These are phyloP conservation scores for Prosopis cineraria DNA, from an alignment of 306 rosid genomes.

Conservation along the genomic window DNA sequence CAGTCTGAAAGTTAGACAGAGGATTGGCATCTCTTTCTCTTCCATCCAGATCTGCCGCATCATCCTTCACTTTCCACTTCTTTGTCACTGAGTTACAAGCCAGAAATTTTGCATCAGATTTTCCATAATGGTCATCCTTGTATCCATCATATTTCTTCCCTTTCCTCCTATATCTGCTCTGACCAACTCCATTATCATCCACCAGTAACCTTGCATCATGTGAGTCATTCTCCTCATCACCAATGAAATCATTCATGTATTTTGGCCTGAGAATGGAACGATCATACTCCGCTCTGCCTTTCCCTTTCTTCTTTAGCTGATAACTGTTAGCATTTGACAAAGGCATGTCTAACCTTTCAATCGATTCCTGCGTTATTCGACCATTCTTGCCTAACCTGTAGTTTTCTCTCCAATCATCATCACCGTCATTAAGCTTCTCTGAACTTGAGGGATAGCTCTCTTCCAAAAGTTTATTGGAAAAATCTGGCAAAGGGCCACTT, in stretches of 20 bases:
- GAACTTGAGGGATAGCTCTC: conserved; percentile 49
- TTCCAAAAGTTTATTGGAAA: conserved; percentile 50
- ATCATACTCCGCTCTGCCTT: conserved; percentile 49
- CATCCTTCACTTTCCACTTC: conserved; percentile 75
- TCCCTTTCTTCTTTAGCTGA: conserved; percentile 60
- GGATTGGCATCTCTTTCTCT: conserved; percentile 56
- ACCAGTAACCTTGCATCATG: conserved; percentile 45
- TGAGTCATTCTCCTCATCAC: conserved; percentile 60
- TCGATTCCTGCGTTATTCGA: conserved; percentile 49
- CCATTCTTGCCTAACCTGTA: conserved; percentile 59
- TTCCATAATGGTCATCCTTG: conserved; percentile 50
- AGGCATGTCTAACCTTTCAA: conserved; percentile 52
- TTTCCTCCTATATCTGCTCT: conserved; percentile 54
- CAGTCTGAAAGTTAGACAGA: conserved; percentile 42
- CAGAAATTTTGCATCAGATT: conserved; percentile 66
- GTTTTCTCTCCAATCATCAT: conserved; percentile 49
- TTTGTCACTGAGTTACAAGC: conserved; percentile 64
- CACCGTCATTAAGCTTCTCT: conserved; percentile 56
- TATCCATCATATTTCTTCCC: conserved; percentile 51
- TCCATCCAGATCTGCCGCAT: conserved; percentile 41
- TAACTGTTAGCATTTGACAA: conserved; percentile 42
- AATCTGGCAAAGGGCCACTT: conserved; percentile 48
- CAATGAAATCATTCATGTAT: conserved; percentile 52
- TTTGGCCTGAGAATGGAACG: conserved; percentile 45
- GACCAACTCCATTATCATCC: conserved; percentile 57